Conservation (phyloP, 306 rosid species). For the Vigna trinervia region DNA sequence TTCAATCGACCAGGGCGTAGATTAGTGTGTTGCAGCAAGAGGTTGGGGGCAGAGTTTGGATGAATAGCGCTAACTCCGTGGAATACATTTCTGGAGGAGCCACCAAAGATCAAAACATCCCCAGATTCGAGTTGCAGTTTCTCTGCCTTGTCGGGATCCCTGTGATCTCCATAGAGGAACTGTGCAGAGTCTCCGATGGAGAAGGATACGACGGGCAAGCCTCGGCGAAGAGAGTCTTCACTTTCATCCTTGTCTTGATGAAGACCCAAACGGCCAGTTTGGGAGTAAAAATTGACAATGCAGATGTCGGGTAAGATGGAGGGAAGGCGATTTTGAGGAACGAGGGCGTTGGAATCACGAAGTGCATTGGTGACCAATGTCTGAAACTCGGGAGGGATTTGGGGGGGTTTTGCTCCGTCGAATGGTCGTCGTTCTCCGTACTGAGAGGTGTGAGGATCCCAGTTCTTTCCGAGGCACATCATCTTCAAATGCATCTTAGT, state of each 20-base stretch:
- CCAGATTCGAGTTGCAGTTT: slow-evolving; percentile 65
- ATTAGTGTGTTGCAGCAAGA: slow-evolving; percentile 52
- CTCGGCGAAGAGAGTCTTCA: slow-evolving; percentile 42
- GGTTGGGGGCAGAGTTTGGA: slow-evolving; percentile 58
- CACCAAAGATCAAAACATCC: slow-evolving; percentile 88
- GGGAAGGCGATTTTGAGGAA: slow-evolving; percentile 45
- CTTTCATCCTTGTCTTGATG: slow-evolving; percentile 95
- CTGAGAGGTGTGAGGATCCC: slow-evolving; percentile 71
- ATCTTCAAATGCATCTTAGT: slow-evolving; percentile 64
- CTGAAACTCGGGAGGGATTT: slow-evolving; percentile 57
- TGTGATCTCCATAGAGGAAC: slow-evolving; percentile 59
- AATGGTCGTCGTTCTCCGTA: slow-evolving; percentile 55
- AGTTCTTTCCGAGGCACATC: slow-evolving; percentile 92
- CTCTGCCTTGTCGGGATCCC: slow-evolving; percentile 55
- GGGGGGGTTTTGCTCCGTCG: slow-evolving; percentile 66
- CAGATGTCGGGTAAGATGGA: slow-evolving; percentile 65
- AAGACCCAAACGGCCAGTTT: slow-evolving; percentile 73
- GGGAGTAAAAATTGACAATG: slow-evolving; percentile 70
- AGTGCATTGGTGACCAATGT: slow-evolving; percentile 55
- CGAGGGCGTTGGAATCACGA: slow-evolving; percentile 43
- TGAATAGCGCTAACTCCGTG: slow-evolving; percentile 69
- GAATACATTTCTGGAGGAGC: slow-evolving; percentile 67
- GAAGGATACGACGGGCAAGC: slow-evolving; percentile 81
- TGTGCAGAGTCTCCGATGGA: slow-evolving; percentile 87
- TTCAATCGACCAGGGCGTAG: slow-evolving; percentile 73